Evolutionary conservation across 2,329 filamentous ascomycete species (phyloP), one percentile per base, ranked within the genome.

Genomic region (Curvularia hawaiiensis): DNA sequence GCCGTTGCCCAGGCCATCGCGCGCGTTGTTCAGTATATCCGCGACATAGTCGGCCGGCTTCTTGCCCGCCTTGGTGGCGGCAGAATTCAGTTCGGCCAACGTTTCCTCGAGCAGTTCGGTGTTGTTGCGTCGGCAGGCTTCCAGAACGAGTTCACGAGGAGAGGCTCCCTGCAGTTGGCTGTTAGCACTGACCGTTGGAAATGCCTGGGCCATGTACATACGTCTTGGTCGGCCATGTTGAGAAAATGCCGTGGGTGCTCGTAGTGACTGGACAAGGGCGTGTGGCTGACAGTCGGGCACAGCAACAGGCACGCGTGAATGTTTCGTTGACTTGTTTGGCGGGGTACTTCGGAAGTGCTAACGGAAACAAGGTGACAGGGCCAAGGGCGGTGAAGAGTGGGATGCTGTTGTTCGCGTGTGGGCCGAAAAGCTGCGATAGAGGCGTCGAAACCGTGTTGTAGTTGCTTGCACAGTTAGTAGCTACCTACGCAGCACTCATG

Each of bases 61-160:
- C 62, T 75, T 75, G 16, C 88, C 86, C 57, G 80, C 78, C 64
- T 85, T 84, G 14, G 65, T 59, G 31, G 75, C 70, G 1, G 67
- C 63, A 4, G 68, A 59, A 71, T 85, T 80, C 64, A 80, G 79
- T 41, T 84, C 79, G 65, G 64, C 67, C 50, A 97, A 83, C 56
- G 93, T 84, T 69, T 95, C 89, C 68, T 85, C 79, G 55, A 98
- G 86, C 59, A 98, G 87, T 52, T 94, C 89, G 66, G 88, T 88
- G 79, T 98, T 97, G 84, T 98, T 94, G 72, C 92, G 87, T 60
- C 94, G 91, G 80, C 91, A 96, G 69, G 95, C 91, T 81, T 96
- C 94, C 78, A 98, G 87, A 68, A 98, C 85, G 71, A 91, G 85
- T 81, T 98, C 94, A 76, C 88, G 84, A 46, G 88, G 86, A 59